Evolutionary conservation across 2,329 filamentous ascomycete genomes (phyloP).

Genomic region (Apiospora hydei): DNA sequence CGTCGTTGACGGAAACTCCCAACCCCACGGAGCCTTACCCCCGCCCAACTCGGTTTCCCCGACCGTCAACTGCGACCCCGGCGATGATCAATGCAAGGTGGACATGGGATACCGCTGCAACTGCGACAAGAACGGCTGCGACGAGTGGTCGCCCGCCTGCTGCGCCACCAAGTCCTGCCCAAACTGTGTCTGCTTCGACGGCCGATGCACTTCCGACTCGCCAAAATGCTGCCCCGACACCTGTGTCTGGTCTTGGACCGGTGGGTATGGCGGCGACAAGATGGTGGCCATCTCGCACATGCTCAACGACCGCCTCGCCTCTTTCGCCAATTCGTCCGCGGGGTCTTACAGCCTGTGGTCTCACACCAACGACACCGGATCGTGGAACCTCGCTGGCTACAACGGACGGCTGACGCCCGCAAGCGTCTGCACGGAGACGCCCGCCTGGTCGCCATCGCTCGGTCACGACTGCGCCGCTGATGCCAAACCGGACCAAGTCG

Average conservation of each 20-base stretch:
- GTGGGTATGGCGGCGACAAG: neutral
- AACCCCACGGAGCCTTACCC: neutral
- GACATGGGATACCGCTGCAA: neutral
- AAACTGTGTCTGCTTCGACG: neutral
- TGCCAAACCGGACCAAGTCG: no score
- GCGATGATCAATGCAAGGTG: neutral
- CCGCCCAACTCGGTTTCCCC: no score
- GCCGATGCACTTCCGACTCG: neutral
- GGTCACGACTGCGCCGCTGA: neutral
- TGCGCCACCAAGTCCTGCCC: neutral
- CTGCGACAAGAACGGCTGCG: neutral
- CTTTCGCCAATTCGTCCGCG: neutral
- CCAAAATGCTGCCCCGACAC: neutral
- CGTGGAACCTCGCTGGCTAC: neutral
- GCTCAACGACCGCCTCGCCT: neutral
- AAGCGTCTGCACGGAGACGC: neutral
- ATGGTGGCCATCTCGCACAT: neutral
- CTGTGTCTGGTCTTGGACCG: neutral
- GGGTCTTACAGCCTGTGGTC: neutral
- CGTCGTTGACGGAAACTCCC: neutral
- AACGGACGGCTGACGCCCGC: neutral
- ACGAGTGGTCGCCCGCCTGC: neutral
- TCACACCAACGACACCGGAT: neutral
- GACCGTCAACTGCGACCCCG: neutral
- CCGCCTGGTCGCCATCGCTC: neutral